Evolutionary conservation across 768 basidiomycete species (phyloP).

Genomic region (Tulasnella calospora): DNA sequence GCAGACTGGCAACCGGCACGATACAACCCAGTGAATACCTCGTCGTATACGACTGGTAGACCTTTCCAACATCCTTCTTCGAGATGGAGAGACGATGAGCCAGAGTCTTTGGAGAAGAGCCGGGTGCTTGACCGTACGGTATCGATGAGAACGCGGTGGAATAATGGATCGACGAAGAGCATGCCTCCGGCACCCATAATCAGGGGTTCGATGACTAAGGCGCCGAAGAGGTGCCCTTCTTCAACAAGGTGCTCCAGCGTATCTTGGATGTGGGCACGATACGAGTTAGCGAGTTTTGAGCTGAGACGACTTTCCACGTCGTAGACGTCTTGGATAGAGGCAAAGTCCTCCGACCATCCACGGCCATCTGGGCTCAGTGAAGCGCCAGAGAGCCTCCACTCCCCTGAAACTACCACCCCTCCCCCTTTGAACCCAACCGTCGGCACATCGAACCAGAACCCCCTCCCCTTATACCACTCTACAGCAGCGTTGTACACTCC

Average conservation of each 20-base stretch:
- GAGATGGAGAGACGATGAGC: conserved; percentile 30
- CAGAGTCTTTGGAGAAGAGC: conserved; percentile 34
- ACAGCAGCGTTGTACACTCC: conserved; percentile 75
- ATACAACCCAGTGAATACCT: conserved; percentile 91
- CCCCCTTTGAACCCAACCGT: conserved; percentile 66
- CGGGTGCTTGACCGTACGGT: conserved; percentile 53
- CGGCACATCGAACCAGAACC: conserved; percentile 91
- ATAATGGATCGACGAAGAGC: conserved; percentile 95
- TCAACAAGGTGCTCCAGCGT: conserved; percentile 48
- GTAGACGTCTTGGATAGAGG: conserved; percentile 60
- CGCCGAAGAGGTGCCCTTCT: conserved; percentile 43
- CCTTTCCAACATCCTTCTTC: conserved; percentile 49
- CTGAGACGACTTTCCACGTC: conserved; percentile 57
- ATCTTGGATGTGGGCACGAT: conserved; percentile 54
- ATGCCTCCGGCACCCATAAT: conserved; percentile 95
- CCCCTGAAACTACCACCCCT: conserved; percentile 42
- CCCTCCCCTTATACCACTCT: conserved; percentile 92
- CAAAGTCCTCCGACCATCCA: conserved; percentile 35
- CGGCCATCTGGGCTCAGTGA: conserved; percentile 14
- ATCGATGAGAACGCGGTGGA: conserved; percentile 84
- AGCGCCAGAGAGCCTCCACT: conserved; percentile 35
- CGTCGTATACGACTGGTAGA: conserved; percentile 90
- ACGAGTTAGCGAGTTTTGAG: conserved; percentile 58
- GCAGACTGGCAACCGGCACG: conserved; percentile 71
- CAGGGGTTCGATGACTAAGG: conserved; percentile 84